A percentile compares a stretch with the other conserved stretches of the same genome.
Evolutionary conservation across 345 rosid genomes (phyloP).

Genomic region (Citrus sp.): DNA sequence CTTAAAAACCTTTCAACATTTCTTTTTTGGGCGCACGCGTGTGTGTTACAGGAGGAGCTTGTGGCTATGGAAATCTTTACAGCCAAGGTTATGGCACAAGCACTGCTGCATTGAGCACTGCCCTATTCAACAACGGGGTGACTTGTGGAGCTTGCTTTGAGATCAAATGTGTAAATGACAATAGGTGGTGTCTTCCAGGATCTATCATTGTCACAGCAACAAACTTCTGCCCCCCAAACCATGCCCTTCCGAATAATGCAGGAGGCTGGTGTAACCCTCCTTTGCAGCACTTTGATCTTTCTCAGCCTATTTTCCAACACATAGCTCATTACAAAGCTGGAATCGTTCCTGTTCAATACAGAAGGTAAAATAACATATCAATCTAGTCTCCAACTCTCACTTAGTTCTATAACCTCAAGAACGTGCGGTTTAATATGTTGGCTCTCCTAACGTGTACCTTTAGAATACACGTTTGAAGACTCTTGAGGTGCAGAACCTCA

Average conservation of each 20-base stretch:
- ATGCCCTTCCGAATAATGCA: constrained; percentile 24
- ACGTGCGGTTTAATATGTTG: too few relatives aligned
- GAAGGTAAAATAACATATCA: constrained; percentile 20
- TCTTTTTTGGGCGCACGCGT: background rate
- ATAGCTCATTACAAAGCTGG: constrained; percentile 35
- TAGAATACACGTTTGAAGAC: too few relatives aligned
- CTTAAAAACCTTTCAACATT: background rate
- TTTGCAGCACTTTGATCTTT: constrained; percentile 31
- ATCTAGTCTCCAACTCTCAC: background rate
- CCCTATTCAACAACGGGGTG: constrained; percentile 30
- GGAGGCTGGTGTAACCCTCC: constrained; percentile 47
- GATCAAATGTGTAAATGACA: constrained; percentile 31
- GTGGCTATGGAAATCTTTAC: constrained; percentile 31
- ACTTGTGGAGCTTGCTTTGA: constrained; percentile 37
- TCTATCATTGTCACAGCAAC: constrained; percentile 35
- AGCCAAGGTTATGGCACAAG: constrained; percentile 28
- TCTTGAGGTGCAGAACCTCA: too few relatives aligned
- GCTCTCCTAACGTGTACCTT: too few relatives aligned
- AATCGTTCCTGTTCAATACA: constrained; percentile 30
- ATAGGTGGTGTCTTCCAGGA: constrained; percentile 29
- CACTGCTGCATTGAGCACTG: constrained; percentile 28
- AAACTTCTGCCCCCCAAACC: constrained; percentile 42
- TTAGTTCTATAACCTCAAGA: background rate
- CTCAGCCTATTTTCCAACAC: constrained; percentile 34
- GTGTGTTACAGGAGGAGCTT: constrained; percentile 22